A percentile compares a stretch with the other conserved stretches of the same genome.
Evolutionary conservation across 2,329 filamentous ascomycete species (phyloP).

Genomic region (Aaosphaeria arxii): DNA sequence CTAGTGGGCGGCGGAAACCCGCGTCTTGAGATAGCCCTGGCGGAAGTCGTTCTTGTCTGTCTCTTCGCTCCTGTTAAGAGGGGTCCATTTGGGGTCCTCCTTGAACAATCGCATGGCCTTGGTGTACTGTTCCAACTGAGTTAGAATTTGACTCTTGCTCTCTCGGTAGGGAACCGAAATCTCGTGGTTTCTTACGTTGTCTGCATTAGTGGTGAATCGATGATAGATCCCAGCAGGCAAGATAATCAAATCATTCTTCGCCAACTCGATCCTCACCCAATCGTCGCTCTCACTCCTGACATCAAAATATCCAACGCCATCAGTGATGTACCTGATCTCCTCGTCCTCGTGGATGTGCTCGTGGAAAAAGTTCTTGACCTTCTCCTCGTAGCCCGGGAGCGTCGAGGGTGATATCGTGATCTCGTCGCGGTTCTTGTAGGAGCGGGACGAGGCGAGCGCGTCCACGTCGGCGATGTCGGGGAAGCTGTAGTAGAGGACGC

Average conservation of each 20-base stretch:
- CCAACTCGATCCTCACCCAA: slow-evolving; percentile 83
- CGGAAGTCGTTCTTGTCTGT: slow-evolving; percentile 77
- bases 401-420: slow-evolving; percentile 81
- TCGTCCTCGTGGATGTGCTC: slow-evolving; percentile 98
- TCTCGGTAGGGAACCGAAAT: no score
- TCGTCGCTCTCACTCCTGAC: slow-evolving; percentile 78
- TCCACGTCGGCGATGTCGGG: slow-evolving; percentile 58
- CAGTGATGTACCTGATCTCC: slow-evolving; percentile 93
- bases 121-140: slow-evolving; percentile 64
- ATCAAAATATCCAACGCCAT: slow-evolving; percentile 89
- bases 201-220: slow-evolving; percentile 89
- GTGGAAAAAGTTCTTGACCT: slow-evolving; percentile 89
- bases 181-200: slow-evolving; percentile 64
- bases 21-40: slow-evolving; percentile 65
- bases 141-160: no score
- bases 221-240: slow-evolving; percentile 95
- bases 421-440: slow-evolving; percentile 87
- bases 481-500: slow-evolving; percentile 61
- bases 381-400: slow-evolving; percentile 89
- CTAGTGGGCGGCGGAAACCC: neutral
- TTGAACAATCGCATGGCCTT: slow-evolving; percentile 97
- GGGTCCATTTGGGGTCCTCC: slow-evolving; percentile 98
- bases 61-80: slow-evolving; percentile 75
- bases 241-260: slow-evolving; percentile 88
- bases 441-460: slow-evolving; percentile 44